Conservation (phyloP, 169 alveolate species). For the Cryptosporidium parvum region DNA sequence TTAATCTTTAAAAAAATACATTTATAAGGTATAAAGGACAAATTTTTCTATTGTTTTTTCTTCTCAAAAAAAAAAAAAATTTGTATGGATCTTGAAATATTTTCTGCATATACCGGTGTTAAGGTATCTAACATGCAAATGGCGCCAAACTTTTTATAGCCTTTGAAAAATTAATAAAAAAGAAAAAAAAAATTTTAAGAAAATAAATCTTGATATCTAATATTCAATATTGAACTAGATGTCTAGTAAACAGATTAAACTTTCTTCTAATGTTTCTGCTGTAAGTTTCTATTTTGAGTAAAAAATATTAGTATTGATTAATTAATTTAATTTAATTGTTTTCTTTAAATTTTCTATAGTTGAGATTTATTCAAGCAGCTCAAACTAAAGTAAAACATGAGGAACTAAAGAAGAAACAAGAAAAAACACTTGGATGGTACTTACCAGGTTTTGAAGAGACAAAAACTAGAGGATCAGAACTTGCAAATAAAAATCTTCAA, state of each 20-base stretch:
- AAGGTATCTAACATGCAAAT: background rate
- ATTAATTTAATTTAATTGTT: background rate
- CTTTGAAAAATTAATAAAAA: background rate
- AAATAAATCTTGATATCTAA: background rate
- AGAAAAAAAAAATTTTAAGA: background rate
- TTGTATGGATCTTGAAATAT: background rate
- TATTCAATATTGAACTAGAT: background rate
- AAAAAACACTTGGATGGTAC: constrained; percentile 61
- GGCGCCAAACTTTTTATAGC: background rate
- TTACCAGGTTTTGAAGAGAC: constrained; percentile 56
- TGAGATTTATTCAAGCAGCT: constrained; percentile 74
- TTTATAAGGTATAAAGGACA: background rate
- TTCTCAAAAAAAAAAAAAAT: no score
- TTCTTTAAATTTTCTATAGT: background rate
- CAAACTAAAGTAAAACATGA: constrained; percentile 62
- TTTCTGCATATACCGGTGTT: background rate
- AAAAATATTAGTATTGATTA: background rate
- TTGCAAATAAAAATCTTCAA: constrained; percentile 9
- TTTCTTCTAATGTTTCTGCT: constrained; percentile 47
- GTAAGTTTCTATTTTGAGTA: constrained; percentile 7
- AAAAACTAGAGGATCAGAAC: constrained; percentile 47
- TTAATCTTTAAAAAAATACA: background rate
- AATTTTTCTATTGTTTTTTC: no score
- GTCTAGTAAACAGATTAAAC: constrained; percentile 21
- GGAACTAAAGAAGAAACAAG: constrained; percentile 51